A percentile compares a stretch with the other conserved stretches of the same genome.
These are phyloP conservation scores for Piedraia hortae DNA, from an alignment of 2,329 filamentous ascomycete species.

Conservation along the genomic window DNA sequence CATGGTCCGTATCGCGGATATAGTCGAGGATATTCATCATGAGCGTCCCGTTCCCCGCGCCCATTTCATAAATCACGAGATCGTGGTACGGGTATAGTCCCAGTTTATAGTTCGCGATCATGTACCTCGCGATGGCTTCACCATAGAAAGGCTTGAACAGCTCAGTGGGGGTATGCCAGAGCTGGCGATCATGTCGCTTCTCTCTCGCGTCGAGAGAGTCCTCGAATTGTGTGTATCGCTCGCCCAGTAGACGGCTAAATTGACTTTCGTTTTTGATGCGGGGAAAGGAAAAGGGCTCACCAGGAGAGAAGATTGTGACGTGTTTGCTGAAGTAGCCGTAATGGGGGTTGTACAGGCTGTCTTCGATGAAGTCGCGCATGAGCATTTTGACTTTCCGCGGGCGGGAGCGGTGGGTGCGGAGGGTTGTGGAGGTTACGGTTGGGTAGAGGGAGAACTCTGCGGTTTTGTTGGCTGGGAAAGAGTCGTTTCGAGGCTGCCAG, in stretches of 20 bases:
- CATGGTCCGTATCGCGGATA: slow-evolving; percentile 65
- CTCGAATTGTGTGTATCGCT: slow-evolving; percentile 73
- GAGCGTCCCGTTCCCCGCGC: slow-evolving; percentile 82
- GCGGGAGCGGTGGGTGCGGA: slow-evolving; percentile 44
- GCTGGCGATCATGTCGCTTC: slow-evolving; percentile 51
- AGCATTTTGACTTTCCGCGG: slow-evolving; percentile 87
- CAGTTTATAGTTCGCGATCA: slow-evolving; percentile 87
- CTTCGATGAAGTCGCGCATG: slow-evolving; percentile 90
- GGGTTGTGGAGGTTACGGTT: slow-evolving; percentile 53
- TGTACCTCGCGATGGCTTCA: slow-evolving; percentile 85
- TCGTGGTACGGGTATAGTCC: slow-evolving; percentile 88
- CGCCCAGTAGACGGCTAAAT: slow-evolving; percentile 50
- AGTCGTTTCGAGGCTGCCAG: slow-evolving; percentile 63
- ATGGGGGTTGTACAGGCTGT: slow-evolving; percentile 20
- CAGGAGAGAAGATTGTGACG: slow-evolving; percentile 47
- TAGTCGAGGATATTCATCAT: slow-evolving; percentile 98
- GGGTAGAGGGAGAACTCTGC: slow-evolving; percentile 64
- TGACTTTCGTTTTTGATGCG: slow-evolving; percentile 55
- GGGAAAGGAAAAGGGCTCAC: slow-evolving; percentile 73
- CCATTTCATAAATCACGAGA: slow-evolving; percentile 95
- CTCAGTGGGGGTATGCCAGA: slow-evolving; percentile 97
- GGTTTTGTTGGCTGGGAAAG: slow-evolving; percentile 47
- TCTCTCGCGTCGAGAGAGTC: slow-evolving; percentile 51
- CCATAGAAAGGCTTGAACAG: slow-evolving; percentile 91
- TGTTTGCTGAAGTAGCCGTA: slow-evolving; percentile 13